Evolutionary conservation across 2,329 filamentous ascomycete genomes (phyloP).

Genomic region (Calonectria pseudoturangicola): DNA sequence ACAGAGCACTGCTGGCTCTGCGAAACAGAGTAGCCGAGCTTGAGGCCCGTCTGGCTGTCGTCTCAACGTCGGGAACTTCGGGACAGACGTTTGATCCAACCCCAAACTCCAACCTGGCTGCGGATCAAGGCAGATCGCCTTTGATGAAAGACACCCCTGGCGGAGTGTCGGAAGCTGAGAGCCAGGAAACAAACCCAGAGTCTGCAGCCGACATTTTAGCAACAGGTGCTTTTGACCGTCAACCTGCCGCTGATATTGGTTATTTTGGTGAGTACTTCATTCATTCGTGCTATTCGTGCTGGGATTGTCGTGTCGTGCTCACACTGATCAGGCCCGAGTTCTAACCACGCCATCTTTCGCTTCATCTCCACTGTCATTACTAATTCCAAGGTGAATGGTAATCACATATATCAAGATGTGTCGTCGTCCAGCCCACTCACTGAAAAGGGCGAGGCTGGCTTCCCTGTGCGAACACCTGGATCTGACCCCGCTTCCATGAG

Average conservation of each 20-base stretch:
- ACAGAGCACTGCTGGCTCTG: slow-evolving; percentile 43
- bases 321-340: slow-evolving; percentile 52
- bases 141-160: slow-evolving; percentile 28
- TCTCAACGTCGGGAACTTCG: slow-evolving; percentile 17
- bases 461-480: background rate
- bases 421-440: slow-evolving; percentile 24
- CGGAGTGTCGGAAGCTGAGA: slow-evolving; percentile 30
- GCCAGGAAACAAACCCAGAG: slow-evolving; percentile 43
- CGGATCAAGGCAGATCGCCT: slow-evolving; percentile 22
- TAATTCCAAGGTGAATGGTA: slow-evolving; percentile 47
- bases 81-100: slow-evolving; percentile 7
- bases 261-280: slow-evolving; percentile 49
- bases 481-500: background rate
- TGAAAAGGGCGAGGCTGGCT: slow-evolving; percentile 16
- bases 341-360: slow-evolving; percentile 57
- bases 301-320: background rate
- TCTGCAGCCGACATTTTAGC: slow-evolving; percentile 54
- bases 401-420: slow-evolving; percentile 38
- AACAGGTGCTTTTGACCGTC: slow-evolving; percentile 55
- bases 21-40: slow-evolving; percentile 49
- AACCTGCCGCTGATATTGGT: slow-evolving; percentile 51
- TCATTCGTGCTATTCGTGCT: slow-evolving; percentile 7
- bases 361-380: slow-evolving; percentile 53
- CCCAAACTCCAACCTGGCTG: background rate
- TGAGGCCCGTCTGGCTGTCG: slow-evolving; percentile 45